Evolutionary conservation across 2,329 filamentous ascomycete genomes (phyloP), one percentile per base, ranked within the genome.

Genomic region (Onygenales sp.): DNA sequence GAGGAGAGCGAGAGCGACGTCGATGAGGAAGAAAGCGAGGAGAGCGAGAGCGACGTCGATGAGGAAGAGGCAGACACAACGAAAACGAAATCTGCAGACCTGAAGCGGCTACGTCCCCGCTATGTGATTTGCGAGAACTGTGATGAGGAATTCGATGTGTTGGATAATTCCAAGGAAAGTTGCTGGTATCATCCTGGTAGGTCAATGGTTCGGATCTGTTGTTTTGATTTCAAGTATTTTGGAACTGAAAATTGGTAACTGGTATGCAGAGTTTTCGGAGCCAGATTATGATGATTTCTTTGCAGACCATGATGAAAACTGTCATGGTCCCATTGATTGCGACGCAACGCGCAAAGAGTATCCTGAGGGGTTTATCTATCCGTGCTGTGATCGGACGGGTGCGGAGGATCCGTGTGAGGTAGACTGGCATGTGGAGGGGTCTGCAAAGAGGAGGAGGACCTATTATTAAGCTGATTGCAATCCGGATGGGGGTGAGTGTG

Each of bases 171-270:
- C 0, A 55, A 56, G 10, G 48, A 50, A 6, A 54, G 49, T 48
- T 64, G 61, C 45, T 17, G 33, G 17, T 63, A 60, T 43, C 60
- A 65, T 56, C 50, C 54, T 8, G 56, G 63, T 61, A 57, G 5
- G 46, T 2, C 17, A 17, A 17, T 17, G 2, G 2, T 17, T 17
- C 33, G 31, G 31, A 32, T n/a, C 2, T 7, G 21, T 5, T 33
- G 31, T 32, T 32, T 33, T 39, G 35, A 17, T 36, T 11, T n/a
- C n/a, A n/a, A 7, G 2, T 38, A 36, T 39, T 39, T 39, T 39
- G 36, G 21, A 39, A 7, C 36, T 9, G 36, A 39, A 1, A 9
- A 39, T 39, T 9, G 5, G 32, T 47, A 47, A 38, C n/a, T 47
- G 8, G 6, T 11, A 38, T 3, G 2, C 2, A 46, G 32, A 46